Evolutionary conservation across 345 rosid species (phyloP), one percentile per base, ranked within the genome.

Genomic region (Arabis alpina): DNA sequence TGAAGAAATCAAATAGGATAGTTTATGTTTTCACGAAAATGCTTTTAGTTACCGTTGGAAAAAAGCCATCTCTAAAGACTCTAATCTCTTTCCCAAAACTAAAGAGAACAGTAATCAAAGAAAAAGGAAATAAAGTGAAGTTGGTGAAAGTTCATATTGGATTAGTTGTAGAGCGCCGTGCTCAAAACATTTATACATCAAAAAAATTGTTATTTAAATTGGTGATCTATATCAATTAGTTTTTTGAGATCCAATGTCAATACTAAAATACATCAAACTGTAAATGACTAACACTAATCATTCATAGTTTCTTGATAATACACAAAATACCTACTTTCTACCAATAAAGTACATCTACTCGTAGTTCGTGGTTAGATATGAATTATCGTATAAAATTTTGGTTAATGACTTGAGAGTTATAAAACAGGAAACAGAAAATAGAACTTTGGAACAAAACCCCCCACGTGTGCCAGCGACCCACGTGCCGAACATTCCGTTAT

Each of bases 401-500:
- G 67, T 60, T 71, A 27, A 27, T 61, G 23, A 41, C 2, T 15
- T 3, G 16, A 19, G 23, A 19, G 23, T 19, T 50, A 40, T 3
- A 41, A 1, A 61, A 52, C 10, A 42, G 40, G 11, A 25, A 70
- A 16, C 36, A 19, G 2, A 5, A 27, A 37, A 19, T 28, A 30
- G 5, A 32, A 47, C 36, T 28, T 28, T 16, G 54, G 57, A 19
- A 58, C 4, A n/a, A 52, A 61, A 40, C 25, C 51, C 14, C 61
- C 61, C 70, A 71, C 78, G 73, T 67, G 64, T 61, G 73, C 42
- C 78, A 34, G 60, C 63, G 43, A 66, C 11, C 73, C 49, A 24
- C 65, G 60, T 65, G 71, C 66, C 77, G 61, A 58, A 65, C 72
- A 73, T 73, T 73, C 72, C 66, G 77, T 56, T 65, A 52, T 28